Conservation (phyloP, 164 flowering plant species). For the Vitis riparia region DNA sequence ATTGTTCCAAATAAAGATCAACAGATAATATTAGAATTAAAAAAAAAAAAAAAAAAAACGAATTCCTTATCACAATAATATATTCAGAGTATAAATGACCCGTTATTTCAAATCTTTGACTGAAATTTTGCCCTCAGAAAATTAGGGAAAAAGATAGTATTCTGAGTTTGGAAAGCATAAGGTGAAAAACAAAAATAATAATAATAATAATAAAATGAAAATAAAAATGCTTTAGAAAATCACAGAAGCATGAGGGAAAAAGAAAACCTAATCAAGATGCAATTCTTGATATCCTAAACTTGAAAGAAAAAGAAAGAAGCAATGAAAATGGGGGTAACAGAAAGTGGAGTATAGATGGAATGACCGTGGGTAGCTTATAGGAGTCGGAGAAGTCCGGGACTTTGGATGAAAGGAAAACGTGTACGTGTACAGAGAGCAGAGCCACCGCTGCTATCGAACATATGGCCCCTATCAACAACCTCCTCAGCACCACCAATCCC, state of each 20-base stretch:
- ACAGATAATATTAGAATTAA: no score
- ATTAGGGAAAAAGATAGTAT: no score
- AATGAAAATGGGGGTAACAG: conserved; percentile 3
- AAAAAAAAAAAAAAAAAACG: no score
- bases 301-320: background rate
- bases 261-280: background rate
- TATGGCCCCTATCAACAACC: conserved; percentile 56
- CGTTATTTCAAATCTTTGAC: no score
- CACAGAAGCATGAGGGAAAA: conserved; percentile 1
- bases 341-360: background rate
- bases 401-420: conserved; percentile 45
- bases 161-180: no score
- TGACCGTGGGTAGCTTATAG: conserved; percentile 52
- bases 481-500: conserved; percentile 37
- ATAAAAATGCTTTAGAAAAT: background rate
- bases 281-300: conserved; percentile 5
- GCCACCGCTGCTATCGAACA: conserved; percentile 52
- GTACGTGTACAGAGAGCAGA: conserved; percentile 55
- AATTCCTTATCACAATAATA: no score
- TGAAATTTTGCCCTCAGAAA: no score
- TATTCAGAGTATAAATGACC: no score
- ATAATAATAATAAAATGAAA: background rate
- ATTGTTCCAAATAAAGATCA: no score
- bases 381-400: conserved; percentile 41
- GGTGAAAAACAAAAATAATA: background rate